Evolutionary conservation across 2,329 filamentous ascomycete species (phyloP).

Genomic region (Colletotrichum sp.): DNA sequence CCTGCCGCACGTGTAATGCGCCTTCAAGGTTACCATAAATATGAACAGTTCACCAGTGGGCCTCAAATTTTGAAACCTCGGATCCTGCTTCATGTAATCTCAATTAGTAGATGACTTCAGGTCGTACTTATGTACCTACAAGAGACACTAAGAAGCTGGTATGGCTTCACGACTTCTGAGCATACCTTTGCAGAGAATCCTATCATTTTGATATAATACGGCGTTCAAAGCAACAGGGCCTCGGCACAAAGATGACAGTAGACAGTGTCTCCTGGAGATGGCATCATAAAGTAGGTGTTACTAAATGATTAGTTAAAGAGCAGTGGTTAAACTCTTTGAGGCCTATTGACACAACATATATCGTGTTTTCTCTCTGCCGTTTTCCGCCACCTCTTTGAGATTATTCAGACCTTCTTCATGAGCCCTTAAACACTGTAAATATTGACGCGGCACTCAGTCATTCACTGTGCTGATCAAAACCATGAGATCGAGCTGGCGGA

Average conservation of each 20-base stretch:
- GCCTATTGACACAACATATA: rapidly evolving
- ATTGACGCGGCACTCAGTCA: rapidly evolving
- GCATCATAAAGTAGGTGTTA: background rate
- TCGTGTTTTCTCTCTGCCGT: background rate
- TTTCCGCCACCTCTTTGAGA: rapidly evolving
- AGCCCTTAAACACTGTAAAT: rapidly evolving
- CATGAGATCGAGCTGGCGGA: background rate
- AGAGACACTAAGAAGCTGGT: background rate
- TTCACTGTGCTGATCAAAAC: background rate
- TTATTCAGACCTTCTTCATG: rapidly evolving
- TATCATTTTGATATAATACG: rapidly evolving
- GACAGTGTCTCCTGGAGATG: rapidly evolving
- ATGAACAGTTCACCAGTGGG: rapidly evolving
- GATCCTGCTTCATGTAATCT: background rate
- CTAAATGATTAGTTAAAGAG: background rate
- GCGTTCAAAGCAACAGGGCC: background rate
- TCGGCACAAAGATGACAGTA: background rate
- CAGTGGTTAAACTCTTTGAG: background rate
- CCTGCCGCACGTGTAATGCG: background rate
- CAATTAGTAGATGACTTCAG: background rate
- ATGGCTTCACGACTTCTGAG: background rate
- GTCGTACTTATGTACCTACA: background rate
- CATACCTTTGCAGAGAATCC: background rate
- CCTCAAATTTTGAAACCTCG: background rate
- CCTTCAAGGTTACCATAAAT: background rate